Evolutionary conservation across 2,329 filamentous ascomycete genomes (phyloP).

Genomic region (Trichoderma sp.): DNA sequence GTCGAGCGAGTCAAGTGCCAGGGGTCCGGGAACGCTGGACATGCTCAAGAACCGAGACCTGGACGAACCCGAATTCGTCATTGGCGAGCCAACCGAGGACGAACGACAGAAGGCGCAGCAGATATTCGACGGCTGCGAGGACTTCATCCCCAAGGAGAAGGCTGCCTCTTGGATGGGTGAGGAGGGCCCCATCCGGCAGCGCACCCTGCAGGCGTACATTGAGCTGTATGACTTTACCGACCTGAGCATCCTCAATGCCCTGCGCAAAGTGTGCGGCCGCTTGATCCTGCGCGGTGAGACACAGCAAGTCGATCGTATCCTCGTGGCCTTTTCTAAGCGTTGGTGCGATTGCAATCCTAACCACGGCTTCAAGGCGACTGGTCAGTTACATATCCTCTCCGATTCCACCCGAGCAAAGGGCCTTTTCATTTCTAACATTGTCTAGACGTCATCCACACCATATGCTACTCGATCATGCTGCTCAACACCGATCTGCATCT

Average conservation of each 20-base stretch:
- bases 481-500: constrained; percentile 95
- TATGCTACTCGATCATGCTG: constrained; percentile 93
- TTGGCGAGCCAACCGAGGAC: constrained; percentile 64
- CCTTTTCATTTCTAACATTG: constrained; percentile 36
- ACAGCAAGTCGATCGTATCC: constrained; percentile 92
- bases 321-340: constrained; percentile 83
- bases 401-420: background rate
- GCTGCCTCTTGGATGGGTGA: constrained; percentile 90
- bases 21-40: constrained; percentile 39
- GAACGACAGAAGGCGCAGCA: constrained; percentile 77
- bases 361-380: constrained; percentile 87
- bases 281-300: constrained; percentile 87
- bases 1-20: constrained; percentile 45
- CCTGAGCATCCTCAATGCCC: constrained; percentile 74
- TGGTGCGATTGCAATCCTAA: constrained; percentile 94
- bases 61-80: constrained; percentile 60
- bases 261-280: constrained; percentile 79
- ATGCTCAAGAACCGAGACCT: constrained; percentile 47
- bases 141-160: constrained; percentile 75
- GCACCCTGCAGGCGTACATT: constrained; percentile 78
- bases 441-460: constrained; percentile 90
- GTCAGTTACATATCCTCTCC: constrained; percentile 52
- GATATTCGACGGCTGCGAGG: constrained; percentile 83
- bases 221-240: constrained; percentile 84
- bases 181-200: constrained; percentile 60